Conservation (phyloP, 2,329 filamentous ascomycete species). For the Ceratocystiopsis brevicomis region DNA sequence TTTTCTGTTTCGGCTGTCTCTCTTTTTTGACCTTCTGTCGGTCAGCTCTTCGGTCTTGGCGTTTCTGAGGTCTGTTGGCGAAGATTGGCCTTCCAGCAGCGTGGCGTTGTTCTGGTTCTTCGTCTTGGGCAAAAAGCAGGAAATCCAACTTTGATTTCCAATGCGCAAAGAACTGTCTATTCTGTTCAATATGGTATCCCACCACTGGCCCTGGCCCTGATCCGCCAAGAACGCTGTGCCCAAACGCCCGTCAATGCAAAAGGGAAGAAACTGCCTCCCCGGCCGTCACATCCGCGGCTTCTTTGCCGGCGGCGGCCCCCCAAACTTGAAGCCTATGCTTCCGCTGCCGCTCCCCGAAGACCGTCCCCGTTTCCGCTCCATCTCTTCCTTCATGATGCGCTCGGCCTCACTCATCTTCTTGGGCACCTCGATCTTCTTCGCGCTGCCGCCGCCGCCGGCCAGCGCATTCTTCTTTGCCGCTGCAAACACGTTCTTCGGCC, state of each 20-base stretch:
- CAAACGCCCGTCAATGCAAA: not conserved
- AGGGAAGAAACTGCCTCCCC: too few relatives aligned
- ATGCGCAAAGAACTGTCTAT: not conserved
- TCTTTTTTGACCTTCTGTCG: not conserved
- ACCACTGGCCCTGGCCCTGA: too few relatives aligned
- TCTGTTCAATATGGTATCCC: not conserved
- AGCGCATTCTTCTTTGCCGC: slow-evolving; percentile 51
- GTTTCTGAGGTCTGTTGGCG: too few relatives aligned
- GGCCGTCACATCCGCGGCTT: slow-evolving; percentile 25
- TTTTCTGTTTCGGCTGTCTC: not conserved
- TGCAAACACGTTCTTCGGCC: slow-evolving; percentile 60
- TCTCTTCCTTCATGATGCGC: slow-evolving; percentile 73
- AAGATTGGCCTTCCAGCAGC: too few relatives aligned
- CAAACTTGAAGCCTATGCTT: slow-evolving; percentile 2
- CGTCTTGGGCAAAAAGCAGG: not conserved
- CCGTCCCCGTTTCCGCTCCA: slow-evolving; percentile 48
- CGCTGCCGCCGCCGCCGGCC: slow-evolving; percentile 23
- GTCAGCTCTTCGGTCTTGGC: too few relatives aligned
- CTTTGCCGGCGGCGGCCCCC: slow-evolving; percentile 20
- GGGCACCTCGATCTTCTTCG: slow-evolving; percentile 47
- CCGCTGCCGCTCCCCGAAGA: slow-evolving; percentile 15
- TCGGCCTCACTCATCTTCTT: slow-evolving; percentile 82
- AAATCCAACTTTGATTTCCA: not conserved
- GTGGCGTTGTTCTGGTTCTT: too few relatives aligned
- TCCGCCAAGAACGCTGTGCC: not conserved